Conservation (phyloP, 2,329 filamentous ascomycete genomes). For the Neonectria magnoliae region DNA sequence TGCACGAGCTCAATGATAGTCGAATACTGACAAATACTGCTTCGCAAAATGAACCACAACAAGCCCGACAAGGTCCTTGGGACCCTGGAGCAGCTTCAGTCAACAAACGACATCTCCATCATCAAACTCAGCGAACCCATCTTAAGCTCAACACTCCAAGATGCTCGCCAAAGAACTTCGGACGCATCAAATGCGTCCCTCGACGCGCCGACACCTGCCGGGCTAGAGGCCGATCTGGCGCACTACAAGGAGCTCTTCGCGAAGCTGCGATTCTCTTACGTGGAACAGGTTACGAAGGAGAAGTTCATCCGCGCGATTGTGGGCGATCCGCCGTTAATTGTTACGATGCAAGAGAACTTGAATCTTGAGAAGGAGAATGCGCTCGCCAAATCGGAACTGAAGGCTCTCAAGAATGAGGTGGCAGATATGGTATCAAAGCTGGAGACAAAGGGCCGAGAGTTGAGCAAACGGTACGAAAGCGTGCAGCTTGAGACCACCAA, state of each 20-base stretch:
- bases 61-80: conserved; percentile 56
- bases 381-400: conserved; percentile 77
- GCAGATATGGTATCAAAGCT: conserved; percentile 77
- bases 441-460: conserved; percentile 69
- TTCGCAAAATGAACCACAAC: conserved; percentile 42
- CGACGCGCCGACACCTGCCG: conserved; percentile 76
- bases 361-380: conserved; percentile 76
- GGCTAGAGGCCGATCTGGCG: conserved; percentile 81
- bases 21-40: no score
- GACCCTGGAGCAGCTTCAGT: conserved; percentile 63
- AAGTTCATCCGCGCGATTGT: conserved; percentile 95
- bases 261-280: conserved; percentile 95
- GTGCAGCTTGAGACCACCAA: conserved; percentile 59
- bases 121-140: conserved; percentile 81
- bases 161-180: conserved; percentile 67
- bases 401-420: conserved; percentile 83
- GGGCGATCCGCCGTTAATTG: conserved; percentile 86
- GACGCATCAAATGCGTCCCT: conserved; percentile 75
- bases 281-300: conserved; percentile 98
- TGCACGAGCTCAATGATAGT: no score
- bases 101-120: conserved; percentile 74
- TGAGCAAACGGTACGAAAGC: conserved; percentile 64
- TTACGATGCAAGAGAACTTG: conserved; percentile 83
- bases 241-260: conserved; percentile 97
- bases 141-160: conserved; percentile 58